These are phyloP conservation scores for Hibiscus tridactylites DNA, from an alignment of 345 rosid genomes.

Conservation along the genomic window DNA sequence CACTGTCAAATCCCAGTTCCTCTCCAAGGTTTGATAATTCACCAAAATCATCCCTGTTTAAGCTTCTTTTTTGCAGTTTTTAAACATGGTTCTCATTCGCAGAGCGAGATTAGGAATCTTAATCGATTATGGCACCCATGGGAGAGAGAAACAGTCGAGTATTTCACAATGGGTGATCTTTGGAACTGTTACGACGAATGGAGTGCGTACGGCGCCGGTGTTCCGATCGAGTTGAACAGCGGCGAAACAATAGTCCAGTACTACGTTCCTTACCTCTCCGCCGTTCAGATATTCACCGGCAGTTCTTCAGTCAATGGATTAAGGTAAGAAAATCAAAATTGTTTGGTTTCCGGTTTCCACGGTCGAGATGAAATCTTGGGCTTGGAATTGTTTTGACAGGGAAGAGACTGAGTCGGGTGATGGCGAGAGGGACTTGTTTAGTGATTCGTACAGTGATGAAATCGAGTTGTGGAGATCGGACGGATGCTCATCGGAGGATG, in stretches of 20 bases:
- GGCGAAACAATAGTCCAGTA: constrained; percentile 86
- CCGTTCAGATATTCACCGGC: too few species aligned
- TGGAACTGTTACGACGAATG: constrained; percentile 93
- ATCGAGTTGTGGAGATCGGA: constrained; percentile 73
- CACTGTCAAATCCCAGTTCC: constrained; percentile 56
- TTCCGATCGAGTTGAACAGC: constrained; percentile 53
- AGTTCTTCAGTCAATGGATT: too few species aligned
- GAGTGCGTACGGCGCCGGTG: constrained; percentile 99
- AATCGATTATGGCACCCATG: constrained; percentile 87
- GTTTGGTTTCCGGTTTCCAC: too few species aligned
- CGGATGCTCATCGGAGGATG: constrained; percentile 82
- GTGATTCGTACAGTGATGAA: constrained; percentile 85
- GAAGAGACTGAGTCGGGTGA: constrained; percentile 62
- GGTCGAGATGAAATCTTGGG: too few species aligned
- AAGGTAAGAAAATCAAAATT: too few species aligned
- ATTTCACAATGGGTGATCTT: constrained; percentile 66
- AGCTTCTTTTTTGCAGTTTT: background rate
- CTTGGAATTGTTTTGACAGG: too few species aligned
- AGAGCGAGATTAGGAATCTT: constrained; percentile 76
- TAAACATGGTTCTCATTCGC: constrained; percentile 10
- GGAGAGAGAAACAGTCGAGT: constrained; percentile 85
- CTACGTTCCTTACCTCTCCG: too few species aligned
- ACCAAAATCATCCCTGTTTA: background rate
- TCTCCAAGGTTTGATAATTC: constrained; percentile 52
- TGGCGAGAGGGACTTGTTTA: constrained; percentile 68